Evolutionary conservation across 371 early-diverging fungal genomes (phyloP).

Genomic region (Mortierella sp.): DNA sequence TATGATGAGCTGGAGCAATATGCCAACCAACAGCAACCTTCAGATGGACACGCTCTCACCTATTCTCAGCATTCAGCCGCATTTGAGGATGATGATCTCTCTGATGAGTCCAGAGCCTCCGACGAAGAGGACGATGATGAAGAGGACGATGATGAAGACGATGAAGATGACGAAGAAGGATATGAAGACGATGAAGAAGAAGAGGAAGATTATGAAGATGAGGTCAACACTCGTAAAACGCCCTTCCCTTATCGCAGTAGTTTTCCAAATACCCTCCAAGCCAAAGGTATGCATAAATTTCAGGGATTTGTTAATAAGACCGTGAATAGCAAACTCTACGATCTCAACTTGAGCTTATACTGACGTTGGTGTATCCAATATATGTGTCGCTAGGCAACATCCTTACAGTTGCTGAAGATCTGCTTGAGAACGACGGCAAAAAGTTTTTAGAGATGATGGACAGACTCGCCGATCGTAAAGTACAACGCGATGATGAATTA

Average conservation of each 20-base stretch:
- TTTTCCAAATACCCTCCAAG: slow-evolving; percentile 55
- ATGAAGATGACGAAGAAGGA: slow-evolving; percentile 56
- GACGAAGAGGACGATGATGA: slow-evolving; percentile 65
- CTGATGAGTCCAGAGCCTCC: slow-evolving; percentile 63
- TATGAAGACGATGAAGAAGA: slow-evolving; percentile 44
- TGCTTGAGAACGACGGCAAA: slow-evolving; percentile 91
- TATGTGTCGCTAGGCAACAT: slow-evolving; percentile 69
- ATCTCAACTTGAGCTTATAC: not conserved
- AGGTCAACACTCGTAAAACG: slow-evolving; percentile 40
- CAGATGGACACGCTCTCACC: slow-evolving; percentile 58
- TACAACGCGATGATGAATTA: slow-evolving; percentile 79
- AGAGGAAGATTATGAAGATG: slow-evolving; percentile 56
- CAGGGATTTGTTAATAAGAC: not conserved
- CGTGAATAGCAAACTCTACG: not conserved
- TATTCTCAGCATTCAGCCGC: slow-evolving; percentile 59
- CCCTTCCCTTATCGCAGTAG: slow-evolving; percentile 47
- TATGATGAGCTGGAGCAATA: slow-evolving; percentile 92
- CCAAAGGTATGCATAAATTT: slow-evolving; percentile 38
- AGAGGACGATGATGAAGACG: slow-evolving; percentile 60
- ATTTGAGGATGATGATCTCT: slow-evolving; percentile 67
- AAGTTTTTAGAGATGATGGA: slow-evolving; percentile 97
- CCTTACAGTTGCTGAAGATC: slow-evolving; percentile 91
- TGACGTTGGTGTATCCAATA: not conserved
- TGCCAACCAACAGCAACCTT: slow-evolving; percentile 81
- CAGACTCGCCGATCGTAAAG: slow-evolving; percentile 88